Percentiles rank a stretch among this genome's conserved stretches.
Conservation (phyloP, 805 yeast species). For the Myxozyma monticola region DNA sequence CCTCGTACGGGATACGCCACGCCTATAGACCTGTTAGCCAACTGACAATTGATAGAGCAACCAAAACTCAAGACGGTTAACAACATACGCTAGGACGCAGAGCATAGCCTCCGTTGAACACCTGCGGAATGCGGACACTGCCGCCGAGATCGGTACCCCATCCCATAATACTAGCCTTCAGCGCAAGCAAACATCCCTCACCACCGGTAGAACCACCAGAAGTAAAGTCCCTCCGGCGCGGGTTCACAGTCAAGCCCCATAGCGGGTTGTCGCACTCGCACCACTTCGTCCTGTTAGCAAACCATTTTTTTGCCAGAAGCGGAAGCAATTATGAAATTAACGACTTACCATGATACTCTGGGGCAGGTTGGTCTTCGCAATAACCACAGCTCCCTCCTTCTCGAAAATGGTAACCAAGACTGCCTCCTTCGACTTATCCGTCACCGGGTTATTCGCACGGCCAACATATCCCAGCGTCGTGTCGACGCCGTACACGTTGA, state of each 20-base stretch:
- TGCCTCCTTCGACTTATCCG: conserved; percentile 45
- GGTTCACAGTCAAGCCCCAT: conserved; percentile 50
- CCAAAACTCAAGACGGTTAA: too few relatives aligned
- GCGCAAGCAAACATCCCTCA: conserved; percentile 51
- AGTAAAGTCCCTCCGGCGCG: conserved; percentile 46
- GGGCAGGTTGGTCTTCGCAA: conserved; percentile 58
- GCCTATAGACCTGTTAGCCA: too few relatives aligned
- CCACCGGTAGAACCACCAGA: conserved; percentile 62
- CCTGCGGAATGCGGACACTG: conserved; percentile 51
- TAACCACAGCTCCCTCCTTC: conserved; percentile 58
- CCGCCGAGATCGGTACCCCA: conserved; percentile 58
- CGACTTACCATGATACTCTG: conserved; percentile 52
- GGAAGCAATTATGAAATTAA: neutral
- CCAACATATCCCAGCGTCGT: conserved; percentile 45
- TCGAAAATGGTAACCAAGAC: conserved; percentile 49
- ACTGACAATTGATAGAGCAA: too few relatives aligned
- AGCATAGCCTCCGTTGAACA: conserved; percentile 52
- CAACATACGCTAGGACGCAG: conserved; percentile 33
- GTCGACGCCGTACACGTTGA: conserved; percentile 53
- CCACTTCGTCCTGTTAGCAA: conserved; percentile 12
- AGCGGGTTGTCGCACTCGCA: conserved; percentile 48
- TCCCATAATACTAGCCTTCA: conserved; percentile 54
- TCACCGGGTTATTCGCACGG: conserved; percentile 44
- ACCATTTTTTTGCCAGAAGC: neutral
- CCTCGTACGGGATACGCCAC: conserved; percentile 32